Evolutionary conservation across 2,329 filamentous ascomycete genomes (phyloP), one percentile per base, ranked within the genome.

Genomic region (Colletotrichum sp.): DNA sequence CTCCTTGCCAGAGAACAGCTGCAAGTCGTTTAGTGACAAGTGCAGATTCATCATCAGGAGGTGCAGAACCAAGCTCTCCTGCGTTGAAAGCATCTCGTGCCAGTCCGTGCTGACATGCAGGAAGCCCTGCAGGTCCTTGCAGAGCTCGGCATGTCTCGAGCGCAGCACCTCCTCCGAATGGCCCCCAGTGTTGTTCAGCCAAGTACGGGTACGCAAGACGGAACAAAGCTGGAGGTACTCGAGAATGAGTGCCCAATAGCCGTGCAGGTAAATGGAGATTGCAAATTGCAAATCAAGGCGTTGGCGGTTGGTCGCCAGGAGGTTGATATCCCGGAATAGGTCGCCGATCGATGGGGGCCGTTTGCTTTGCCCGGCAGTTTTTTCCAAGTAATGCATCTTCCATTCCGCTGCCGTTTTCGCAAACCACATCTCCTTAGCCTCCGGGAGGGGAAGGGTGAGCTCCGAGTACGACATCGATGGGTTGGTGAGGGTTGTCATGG

Each of bases 391-490:
- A 2, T 89, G 85, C 9, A 85, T 82, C 81, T 93, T 94, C 93
- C 94, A 95, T 76, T 92, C 89, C 21, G 85, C 80, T 3, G 93
- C 92, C 1, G 89, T 89, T 34, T 89, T 88, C 3, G 94, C 93
- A 64, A 91, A 88, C 94, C 94, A 96, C 3, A 95, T 82, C 15
- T 90, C 87, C 70, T 89, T 88, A 0, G 90, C 86, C 76, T 90
- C 90, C 0, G 94, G 93, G 1, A 95, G 83, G 2, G 93, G 92
- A 4, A 95, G 84, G 6, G 90, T 90, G 65, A 95, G 84, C 79
- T 95, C 94, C 1, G 92, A 89, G 79, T 94, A 95, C 0, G 93
- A 93, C 78, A 95, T 91, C 24, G 92, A 85, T 0, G 93, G 92
- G 75, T 90, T 92, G 26, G 90, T 91, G 70, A 94, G 86, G 6